phyloP scores from a whole-genome alignment of 306 rosid genomes.

The Acacia confusa region DNA sequence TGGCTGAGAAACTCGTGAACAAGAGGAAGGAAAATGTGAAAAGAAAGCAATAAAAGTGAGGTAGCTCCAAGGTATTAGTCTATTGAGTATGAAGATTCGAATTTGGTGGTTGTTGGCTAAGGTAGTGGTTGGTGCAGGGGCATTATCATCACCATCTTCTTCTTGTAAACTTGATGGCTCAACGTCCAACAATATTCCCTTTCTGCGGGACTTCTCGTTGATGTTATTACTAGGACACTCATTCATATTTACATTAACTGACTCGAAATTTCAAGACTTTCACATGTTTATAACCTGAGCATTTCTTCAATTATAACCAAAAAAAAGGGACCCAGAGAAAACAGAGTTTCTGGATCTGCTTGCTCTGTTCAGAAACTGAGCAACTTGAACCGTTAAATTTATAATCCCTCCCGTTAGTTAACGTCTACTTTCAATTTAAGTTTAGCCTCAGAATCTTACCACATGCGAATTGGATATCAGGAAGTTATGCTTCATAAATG shows the following conservation, averaged over 20 bases:
- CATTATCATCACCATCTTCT: conserved; percentile 37
- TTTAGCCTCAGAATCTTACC: no score
- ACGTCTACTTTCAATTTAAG: no score
- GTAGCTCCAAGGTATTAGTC: conserved; percentile 63
- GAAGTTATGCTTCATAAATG: no score
- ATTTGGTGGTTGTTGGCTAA: conserved; percentile 50
- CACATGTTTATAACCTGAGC: conserved; percentile 2
- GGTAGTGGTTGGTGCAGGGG: conserved; percentile 44
- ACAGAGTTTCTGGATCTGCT: not conserved
- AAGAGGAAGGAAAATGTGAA: conserved; percentile 42
- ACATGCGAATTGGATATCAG: no score
- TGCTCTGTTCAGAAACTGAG: not conserved
- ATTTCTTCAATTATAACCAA: not conserved
- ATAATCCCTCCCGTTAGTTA: no score
- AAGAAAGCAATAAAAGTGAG: conserved; percentile 23
- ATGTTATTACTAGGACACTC: not conserved
- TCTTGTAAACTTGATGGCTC: conserved; percentile 39
- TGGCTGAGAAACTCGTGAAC: conserved; percentile 36
- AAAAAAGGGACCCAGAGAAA: no score
- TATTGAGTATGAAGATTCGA: conserved; percentile 65
- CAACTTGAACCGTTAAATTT: not conserved
- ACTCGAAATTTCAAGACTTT: not conserved
- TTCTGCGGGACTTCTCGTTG: conserved; percentile 4
- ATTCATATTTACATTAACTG: not conserved
- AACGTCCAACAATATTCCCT: conserved; percentile 29